Base-by-base conservation (phyloP, 1,284 basidiomycete genomes). In the Naganishia liquefaciens region DNA sequence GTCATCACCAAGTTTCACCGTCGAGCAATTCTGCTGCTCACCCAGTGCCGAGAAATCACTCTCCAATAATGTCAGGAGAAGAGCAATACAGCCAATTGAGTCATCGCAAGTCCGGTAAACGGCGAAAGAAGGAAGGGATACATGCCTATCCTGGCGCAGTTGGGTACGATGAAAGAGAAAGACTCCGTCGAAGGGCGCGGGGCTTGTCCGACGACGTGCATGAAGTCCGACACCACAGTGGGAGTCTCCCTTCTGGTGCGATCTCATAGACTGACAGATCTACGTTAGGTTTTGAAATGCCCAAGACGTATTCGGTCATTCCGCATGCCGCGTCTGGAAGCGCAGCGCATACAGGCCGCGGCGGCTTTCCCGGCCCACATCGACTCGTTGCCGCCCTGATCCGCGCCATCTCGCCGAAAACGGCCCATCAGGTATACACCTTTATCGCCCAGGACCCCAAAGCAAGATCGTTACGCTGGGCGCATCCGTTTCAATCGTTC, bases 291-390 rank as follows among this genome's bases (percentile, higher is more conserved):
- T 1, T 37, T 19, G 21, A 4, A 5, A 44, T n/a, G 17, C 19
- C 21, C 5, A 47, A 19, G 9, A 49, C 55, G 30, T 47, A 47
- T 21, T 60, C 57, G 15, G 57, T 50, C 21, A 60, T 60, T 33
- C 57, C 57, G 23, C 57, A 62, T 68, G 66, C 23, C 72, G 70
- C 66, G 70, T 76, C 51, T 61, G 73, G 19, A 63, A 54, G 9
- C 70, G 73, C 57, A 72, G 75, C 65, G 39, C 57, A 73, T 39
- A 68, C 65, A 17, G 71, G 71, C 11, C 52, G 67, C 50, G 72
- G 72, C 15, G 72, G 72, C 2, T 73, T 73, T 40, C 68, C 71
- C 3, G 68, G 67, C 1, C 70, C 68, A 10, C 50, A 69, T 10
- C 61, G 68, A 13, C 13, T 71, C 19, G 9, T 69, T 37, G 43